Conservation (phyloP, 345 rosid genomes). For the Acer yangbiense region DNA sequence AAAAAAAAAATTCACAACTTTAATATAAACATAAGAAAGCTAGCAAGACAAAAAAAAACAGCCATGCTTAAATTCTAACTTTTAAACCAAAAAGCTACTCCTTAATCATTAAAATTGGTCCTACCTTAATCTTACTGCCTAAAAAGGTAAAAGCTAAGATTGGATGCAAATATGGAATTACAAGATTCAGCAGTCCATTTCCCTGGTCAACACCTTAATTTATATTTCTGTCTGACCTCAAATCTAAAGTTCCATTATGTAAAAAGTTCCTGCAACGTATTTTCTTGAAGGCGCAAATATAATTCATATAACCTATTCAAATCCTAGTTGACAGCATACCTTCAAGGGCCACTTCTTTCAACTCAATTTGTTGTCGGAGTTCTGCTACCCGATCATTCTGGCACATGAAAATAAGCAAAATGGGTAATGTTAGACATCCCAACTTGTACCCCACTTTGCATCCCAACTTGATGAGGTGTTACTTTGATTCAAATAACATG, state of each 20-base stretch:
- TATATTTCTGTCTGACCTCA: neutral
- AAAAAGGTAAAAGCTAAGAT: neutral
- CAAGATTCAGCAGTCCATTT: neutral
- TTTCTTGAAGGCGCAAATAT: neutral
- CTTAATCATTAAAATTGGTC: neutral
- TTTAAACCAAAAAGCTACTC: neutral
- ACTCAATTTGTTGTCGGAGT: constrained; percentile 66
- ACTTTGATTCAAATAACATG: neutral
- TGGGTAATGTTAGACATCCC: neutral
- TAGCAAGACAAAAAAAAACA: neutral
- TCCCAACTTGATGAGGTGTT: neutral
- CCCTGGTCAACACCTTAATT: neutral
- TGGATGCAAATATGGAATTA: neutral
- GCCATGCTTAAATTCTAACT: neutral
- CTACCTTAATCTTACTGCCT: neutral
- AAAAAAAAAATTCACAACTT: neutral
- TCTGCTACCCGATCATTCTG: constrained; percentile 75
- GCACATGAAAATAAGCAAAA: constrained; percentile 15
- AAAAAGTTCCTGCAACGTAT: neutral
- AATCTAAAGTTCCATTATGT: neutral
- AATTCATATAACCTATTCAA: neutral
- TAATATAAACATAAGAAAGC: neutral
- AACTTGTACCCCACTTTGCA: neutral
- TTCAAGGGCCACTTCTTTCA: constrained; percentile 73
- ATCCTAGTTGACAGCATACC: constrained; percentile 40